Evolutionary conservation across 129 eudicot species (phyloP), one percentile per base, ranked within the genome.

Genomic region (Artemisia argyi): DNA sequence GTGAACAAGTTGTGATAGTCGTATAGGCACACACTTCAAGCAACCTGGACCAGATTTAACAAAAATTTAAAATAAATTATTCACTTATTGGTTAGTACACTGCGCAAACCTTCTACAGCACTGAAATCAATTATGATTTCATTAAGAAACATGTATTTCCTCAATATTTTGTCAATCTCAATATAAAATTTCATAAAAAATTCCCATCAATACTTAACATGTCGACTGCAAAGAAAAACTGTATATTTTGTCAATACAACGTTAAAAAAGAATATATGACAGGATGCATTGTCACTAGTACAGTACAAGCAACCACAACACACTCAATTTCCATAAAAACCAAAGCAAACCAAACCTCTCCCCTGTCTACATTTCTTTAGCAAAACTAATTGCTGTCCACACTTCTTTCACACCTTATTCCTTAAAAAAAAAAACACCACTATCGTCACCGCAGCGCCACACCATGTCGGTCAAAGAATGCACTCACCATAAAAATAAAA

Each of bases 401-500:
- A 47, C 48, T 18, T 19, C 14, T 49, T 46, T 20, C 14, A 48
- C n/a, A 47, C 11, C 71, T 65, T 35, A 20, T 15, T 14, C 15
- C 39, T 19, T 3, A 50, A 14, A 18, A 55, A 55, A 44, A 7
- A 3, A 56, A 42, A 7, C 73, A 11, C 70, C 46, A 17, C 18
- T 1, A 18, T 26, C 76, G 24, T 78, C 73, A 15, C 76, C 74
- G 53, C 24, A 69, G 71, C 57, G 17, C 65, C 61, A 78, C 26
- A 26, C 44, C 78, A 90, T 87, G 95, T 63, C 85, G 51, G 83
- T 68, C 44, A 81, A 86, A 24, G 84, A 83, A 62, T 84, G 90
- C 87, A 52, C 66, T 83, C 96, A 86, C 91, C 90, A 91, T 91
- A 64, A 82, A 16, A 63, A 62, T 74, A 82, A 69, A 71, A 49